Evolutionary conservation across 2,329 filamentous ascomycete genomes (phyloP), one percentile per base, ranked within the genome.

Genomic region (Botrytis aclada): DNA sequence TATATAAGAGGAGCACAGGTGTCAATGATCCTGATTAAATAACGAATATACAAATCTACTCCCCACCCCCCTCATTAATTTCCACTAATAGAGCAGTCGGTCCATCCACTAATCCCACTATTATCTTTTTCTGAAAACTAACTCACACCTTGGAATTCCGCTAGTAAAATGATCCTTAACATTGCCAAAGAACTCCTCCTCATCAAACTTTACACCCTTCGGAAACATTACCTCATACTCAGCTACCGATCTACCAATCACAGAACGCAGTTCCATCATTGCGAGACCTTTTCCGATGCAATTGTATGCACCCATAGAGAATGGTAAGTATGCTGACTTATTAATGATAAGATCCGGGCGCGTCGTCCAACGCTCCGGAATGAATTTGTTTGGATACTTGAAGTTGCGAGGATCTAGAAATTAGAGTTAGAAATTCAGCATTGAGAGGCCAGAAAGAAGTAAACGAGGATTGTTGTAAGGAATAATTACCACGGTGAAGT

Each of bases 231-330:
- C 65, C 25, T 69, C 47, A 25, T 54, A 69, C 32, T 41, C 65
- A 39, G 39, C 16, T 8, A 69, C 16, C 4, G 51, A 29, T 41
- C 58, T 60, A 10, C 75, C 75, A 20, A 81, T 64, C 20, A 79
- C 73, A 51, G 78, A 76, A 7, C 80, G 77, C 34, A 82, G 70
- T 51, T 80, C 78, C 75, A 81, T 77, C 73, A 82, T 73, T 8
- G 80, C 81, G 1, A 82, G 71, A 7, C 77, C 76, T 69, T 80
- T 81, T 1, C 81, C 80, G 5, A 77, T 75, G 67, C 80, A 83
- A 37, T 74, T 76, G n/a, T 61, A 70, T 14, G 16, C 14, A n/a
- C 67, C 54, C 32, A n/a, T 34, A 34, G 73, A 72, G 54, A 81
- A 81, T 0, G 80, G 80, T 22, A 77, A 75, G 51, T 77, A 82